These are phyloP conservation scores for Phytopythium chamaehyphon DNA, from an alignment of 352 stramenopile species.

Conservation along the genomic window DNA sequence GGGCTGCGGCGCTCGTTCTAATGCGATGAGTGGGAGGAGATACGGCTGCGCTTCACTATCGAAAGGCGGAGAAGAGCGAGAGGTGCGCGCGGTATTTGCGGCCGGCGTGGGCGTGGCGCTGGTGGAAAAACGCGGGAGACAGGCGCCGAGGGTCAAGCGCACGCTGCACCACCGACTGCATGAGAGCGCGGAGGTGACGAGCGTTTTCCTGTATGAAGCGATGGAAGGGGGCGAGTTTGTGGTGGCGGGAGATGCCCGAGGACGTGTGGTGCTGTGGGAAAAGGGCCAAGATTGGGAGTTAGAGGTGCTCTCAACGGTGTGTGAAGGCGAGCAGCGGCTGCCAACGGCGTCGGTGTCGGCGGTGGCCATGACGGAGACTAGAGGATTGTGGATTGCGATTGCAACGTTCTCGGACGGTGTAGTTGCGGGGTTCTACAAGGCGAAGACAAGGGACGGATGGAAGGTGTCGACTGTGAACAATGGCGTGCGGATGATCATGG, in stretches of 20 bases:
- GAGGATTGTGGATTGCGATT: conserved; percentile 28
- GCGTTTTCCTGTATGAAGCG: conserved; percentile 22
- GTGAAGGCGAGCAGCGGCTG: conserved; percentile 6
- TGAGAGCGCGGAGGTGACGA: conserved; percentile 38
- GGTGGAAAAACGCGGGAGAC: conserved; percentile 9
- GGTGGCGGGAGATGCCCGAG: conserved; percentile 59
- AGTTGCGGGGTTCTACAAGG: conserved; percentile 28
- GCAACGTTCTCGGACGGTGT: conserved; percentile 46
- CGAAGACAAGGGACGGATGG: conserved; percentile 4
- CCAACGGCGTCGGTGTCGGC: conserved; percentile 34
- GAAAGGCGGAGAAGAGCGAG: conserved; percentile 1
- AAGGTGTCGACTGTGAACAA: conserved; percentile 1
- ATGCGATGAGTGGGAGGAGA: conserved; percentile 32
- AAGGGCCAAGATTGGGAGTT: conserved; percentile 12
- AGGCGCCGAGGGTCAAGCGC: conserved; percentile 19
- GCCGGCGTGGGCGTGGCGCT: conserved; percentile 50
- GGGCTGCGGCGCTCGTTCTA: conserved; percentile 48
- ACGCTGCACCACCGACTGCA: conserved; percentile 46
- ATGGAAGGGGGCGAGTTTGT: conserved; percentile 14
- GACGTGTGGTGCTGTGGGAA: conserved; percentile 57
- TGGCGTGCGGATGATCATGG: conserved; percentile 49
- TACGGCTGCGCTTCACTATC: not conserved
- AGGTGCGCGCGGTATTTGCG: conserved; percentile 32
- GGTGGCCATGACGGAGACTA: conserved; percentile 25
- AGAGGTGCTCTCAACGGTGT: conserved; percentile 6